Evolutionary conservation across 345 rosid genomes (phyloP), one percentile per base, ranked within the genome.

Genomic region (Jatropha curcas): DNA sequence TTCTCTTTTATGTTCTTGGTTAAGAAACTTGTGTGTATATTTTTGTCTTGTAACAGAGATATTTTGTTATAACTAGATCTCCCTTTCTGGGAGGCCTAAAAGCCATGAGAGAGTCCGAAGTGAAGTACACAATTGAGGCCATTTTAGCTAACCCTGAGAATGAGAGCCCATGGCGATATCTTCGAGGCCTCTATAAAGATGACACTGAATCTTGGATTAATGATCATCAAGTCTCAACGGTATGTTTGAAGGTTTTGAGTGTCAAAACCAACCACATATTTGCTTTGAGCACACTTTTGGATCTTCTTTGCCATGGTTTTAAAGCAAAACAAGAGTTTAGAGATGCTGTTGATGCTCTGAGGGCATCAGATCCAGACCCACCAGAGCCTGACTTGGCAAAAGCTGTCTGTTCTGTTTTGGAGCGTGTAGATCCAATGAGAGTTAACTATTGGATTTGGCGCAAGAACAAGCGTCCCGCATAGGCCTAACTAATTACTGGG

Each of bases 91-190:
- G 98, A 76, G 97, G 94, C 74, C 78, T 87, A 31, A 71, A 76
- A 71, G 89, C 89, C 74, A 82, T 85, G 89, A 88, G 94, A 80
- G 88, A 81, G 51, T 85, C 96, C 25, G 98, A 94, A 89, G 92
- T 87, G 51, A 84, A 76, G 65, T 94, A 83, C 80, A 81, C 92
- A 28, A 65, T 84, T 25, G 78, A 88, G 65, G 91, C 96, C 67
- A 88, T 94, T 62, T 13, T 83, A 55, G 59, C 70, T 6, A 76
- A 80, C 72, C 94, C 97, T 0, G 89, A 82, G 57, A 95, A 95
- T 16, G 98, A 92, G 84, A 88, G 98, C 74, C 88, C 96, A 10
- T 92, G 98, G 97, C 81, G 97, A 67, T 95, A 91, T 88, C 90
- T 87, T 30, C 84, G 85, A 51, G 94, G 96, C 39, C 97, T 92